Conservation (phyloP, 2,329 filamentous ascomycete species). For the Lachnellula hyalina region DNA sequence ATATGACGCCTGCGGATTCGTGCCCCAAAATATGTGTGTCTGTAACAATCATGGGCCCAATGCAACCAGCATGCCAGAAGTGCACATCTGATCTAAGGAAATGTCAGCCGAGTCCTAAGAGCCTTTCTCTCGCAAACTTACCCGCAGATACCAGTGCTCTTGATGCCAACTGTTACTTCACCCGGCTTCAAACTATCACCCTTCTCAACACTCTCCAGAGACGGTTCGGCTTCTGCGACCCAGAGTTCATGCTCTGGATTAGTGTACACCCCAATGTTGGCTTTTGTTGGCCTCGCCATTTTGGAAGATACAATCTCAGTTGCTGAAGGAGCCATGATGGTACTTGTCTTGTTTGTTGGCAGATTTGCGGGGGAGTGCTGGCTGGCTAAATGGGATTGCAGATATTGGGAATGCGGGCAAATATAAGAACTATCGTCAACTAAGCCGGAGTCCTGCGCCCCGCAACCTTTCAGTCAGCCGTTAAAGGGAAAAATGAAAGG, state of each 20-base stretch:
- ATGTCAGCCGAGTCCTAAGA: slow-evolving; percentile 4
- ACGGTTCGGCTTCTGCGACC: slow-evolving; percentile 74
- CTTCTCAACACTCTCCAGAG: slow-evolving; percentile 65
- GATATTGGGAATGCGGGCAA: not conserved
- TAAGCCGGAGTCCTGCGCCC: not conserved
- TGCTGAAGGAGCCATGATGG: slow-evolving; percentile 25
- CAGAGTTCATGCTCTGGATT: slow-evolving; percentile 90
- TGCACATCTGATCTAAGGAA: slow-evolving; percentile 78
- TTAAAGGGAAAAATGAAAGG: not conserved
- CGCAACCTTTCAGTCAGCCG: not conserved
- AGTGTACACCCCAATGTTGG: slow-evolving; percentile 94
- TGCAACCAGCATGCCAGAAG: slow-evolving; percentile 94
- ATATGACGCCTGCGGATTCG: slow-evolving; percentile 80
- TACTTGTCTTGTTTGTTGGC: not conserved
- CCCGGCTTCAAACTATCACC: slow-evolving; percentile 67
- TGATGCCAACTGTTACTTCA: slow-evolving; percentile 82
- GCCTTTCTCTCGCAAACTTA: slow-evolving; percentile 37
- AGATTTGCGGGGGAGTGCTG: not conserved
- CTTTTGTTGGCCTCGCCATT: slow-evolving; percentile 48
- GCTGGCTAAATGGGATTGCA: not conserved
- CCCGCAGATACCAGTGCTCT: slow-evolving; percentile 96
- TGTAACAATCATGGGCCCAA: slow-evolving; percentile 90
- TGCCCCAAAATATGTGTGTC: slow-evolving; percentile 90
- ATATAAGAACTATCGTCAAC: not conserved
- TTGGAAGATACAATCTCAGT: slow-evolving; percentile 15